Base-by-base conservation (phyloP, 306 rosid genomes). In the Fragaria nilgerrensis region DNA sequence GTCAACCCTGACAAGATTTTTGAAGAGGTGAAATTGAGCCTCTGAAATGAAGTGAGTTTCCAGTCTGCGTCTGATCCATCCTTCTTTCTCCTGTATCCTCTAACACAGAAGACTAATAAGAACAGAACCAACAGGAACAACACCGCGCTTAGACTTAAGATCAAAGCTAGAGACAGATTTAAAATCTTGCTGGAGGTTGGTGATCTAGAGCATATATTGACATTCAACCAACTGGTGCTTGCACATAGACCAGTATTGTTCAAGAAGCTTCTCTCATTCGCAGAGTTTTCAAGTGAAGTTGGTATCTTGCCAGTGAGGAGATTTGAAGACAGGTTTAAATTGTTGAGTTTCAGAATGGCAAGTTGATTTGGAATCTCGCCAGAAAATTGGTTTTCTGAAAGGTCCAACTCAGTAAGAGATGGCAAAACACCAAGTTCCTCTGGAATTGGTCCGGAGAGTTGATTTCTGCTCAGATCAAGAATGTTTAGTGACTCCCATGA, bases 1-100 rank as follows among this genome's bases (percentile, higher is more conserved):
- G n/a, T 81, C 49, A 88, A 53, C 44, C 82, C 84, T 9, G 92
- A 83, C n/a, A 87, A 76, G 16, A 95, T 88, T 29, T 85, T 80
- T 17, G 89, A 76, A 77, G 83, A 83, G 4, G 82, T 87, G 90
- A 95, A 95, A 68, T 78, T 72, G 64, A 87, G 68, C 82, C 76
- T 90, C 78, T 95, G 96, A 77, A 95, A 95, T 58, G 86, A 53
- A 63, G 70, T 84, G 70, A 92, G 78, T 82, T 92, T 92, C 97
- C 96, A 95, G 66, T 78, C 79, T 5, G 79, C 62, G 44, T 84
- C 83, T 9, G 75, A 67, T 59, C 79, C 70, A 52, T 56, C 77
- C 47, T 84, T 85, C 77, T 83, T 82, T 69, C 77, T 85, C 43
- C 64, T n/a, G 75, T 61, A 77, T 44, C 77, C 45, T 76, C 70